Evolutionary conservation across 805 yeast species (phyloP), one percentile per base, ranked within the genome.

Genomic region (Saccharomycopsis guyanensis): DNA sequence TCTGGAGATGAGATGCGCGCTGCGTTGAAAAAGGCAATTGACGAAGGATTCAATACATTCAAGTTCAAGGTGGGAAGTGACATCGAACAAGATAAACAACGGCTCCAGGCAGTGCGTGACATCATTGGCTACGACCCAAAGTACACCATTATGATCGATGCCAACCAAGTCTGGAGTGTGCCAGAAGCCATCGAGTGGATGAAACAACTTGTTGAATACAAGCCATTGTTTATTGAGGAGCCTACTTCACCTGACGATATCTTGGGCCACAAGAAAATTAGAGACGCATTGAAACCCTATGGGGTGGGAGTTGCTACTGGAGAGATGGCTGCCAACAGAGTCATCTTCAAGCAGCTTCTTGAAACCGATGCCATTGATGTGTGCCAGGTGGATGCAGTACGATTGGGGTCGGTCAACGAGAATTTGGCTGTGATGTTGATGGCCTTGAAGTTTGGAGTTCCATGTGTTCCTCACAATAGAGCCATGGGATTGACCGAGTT

Each of bases 21-120:
- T 8, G 49, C 64, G 23, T 49, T 64, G 36, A 39, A 55, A 35
- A 65, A 64, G 41, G 58, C 66, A 33, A 52, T 62, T 34, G 65
- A 54, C 29, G 55, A 57, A 27, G 71, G 71, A 15, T 67, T 61
- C 56, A 62, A 55, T 22, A 55, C 59, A 34, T 66, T 66, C 59
- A 67, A 67, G 54, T 59, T 67, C 52, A 67, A 67, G 51, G 70
- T 66, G 20, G 71, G 71, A 3, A 63, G 64, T 27, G 59, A 60
- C 40, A 52, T 66, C 12, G 58, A 55, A 15, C 58, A 59, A 12
- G 71, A 67, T 47, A 55, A 56, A 38, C 53, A 60, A 32, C 55
- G 71, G 34, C 53, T 67, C 44, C 46, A 55, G 38, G 55, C 65
- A 7, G 69, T 65, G 5, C 55, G 71, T 37, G 69, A 67, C 39